Percentiles rank a stretch among this genome's conserved stretches.
These are phyloP conservation scores for Phytomonas serpens DNA, from an alignment of 208 protist species.

Conservation along the genomic window DNA sequence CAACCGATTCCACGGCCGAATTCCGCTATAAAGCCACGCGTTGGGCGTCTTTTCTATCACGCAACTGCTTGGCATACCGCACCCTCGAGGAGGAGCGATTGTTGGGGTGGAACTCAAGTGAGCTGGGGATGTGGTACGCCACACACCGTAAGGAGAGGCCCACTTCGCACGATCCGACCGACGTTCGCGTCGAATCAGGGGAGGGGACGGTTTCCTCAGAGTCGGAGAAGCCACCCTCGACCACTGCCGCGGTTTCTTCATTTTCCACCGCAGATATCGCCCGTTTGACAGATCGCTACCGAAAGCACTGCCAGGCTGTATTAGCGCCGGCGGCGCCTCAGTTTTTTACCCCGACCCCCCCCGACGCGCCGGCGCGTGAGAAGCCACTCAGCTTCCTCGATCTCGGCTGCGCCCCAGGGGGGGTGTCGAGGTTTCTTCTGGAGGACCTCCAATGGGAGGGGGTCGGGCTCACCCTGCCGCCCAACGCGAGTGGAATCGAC, in stretches of 20 bases:
- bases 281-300: slow-evolving; percentile 43
- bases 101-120: slow-evolving; percentile 41
- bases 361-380: neutral
- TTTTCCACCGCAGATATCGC: slow-evolving; percentile 40
- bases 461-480: slow-evolving; percentile 53
- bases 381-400: slow-evolving; percentile 46
- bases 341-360: slow-evolving; percentile 8
- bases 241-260: neutral
- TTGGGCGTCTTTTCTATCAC: slow-evolving; percentile 32
- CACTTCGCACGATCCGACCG: neutral
- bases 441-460: slow-evolving; percentile 53
- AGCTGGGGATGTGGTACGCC: slow-evolving; percentile 61
- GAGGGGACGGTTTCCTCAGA: neutral
- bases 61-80: slow-evolving; percentile 25
- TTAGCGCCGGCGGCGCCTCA: slow-evolving; percentile 16
- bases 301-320: slow-evolving; percentile 35
- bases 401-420: slow-evolving; percentile 62
- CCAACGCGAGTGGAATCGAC: slow-evolving; percentile 41
- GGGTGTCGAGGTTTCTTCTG: slow-evolving; percentile 57
- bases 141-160: slow-evolving; percentile 12
- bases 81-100: slow-evolving; percentile 41
- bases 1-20: neutral
- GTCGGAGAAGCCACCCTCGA: neutral
- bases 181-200: neutral
- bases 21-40: slow-evolving; percentile 14